phyloP scores from a whole-genome alignment of 75 land plant genomes.

The Chamaecyparis obtusa region DNA sequence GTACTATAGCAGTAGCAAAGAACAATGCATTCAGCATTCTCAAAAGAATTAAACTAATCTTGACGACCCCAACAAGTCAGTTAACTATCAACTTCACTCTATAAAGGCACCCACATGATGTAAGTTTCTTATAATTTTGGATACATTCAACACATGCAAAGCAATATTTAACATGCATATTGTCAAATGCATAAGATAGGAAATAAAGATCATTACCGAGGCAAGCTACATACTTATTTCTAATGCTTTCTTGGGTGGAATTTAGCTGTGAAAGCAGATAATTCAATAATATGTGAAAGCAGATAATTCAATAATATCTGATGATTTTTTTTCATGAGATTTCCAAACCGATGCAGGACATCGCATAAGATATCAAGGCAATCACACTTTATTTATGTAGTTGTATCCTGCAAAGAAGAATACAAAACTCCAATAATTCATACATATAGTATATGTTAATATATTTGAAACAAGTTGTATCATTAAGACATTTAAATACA shows the following conservation, averaged over 20 bases:
- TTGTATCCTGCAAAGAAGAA: conserved; percentile 51
- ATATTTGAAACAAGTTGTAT: background rate
- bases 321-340: conserved; percentile 78
- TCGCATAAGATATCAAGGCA: conserved; percentile 95
- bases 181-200: background rate
- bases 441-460: background rate
- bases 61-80: background rate
- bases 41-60: background rate
- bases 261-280: conserved; percentile 81
- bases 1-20: background rate
- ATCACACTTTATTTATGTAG: conserved; percentile 87
- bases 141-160: background rate
- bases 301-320: conserved; percentile 61
- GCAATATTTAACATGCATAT: no score
- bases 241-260: conserved; percentile 80
- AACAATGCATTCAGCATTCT: background rate
- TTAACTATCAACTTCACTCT: background rate
- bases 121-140: background rate
- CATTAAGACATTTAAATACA: background rate
- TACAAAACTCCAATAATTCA: background rate
- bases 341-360: conserved; percentile 94
- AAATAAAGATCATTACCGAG: conserved; percentile 48
- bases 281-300: no score
- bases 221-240: conserved; percentile 87
- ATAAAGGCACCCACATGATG: background rate